These are phyloP conservation scores for Escallonia rubra DNA, from an alignment of 129 eudicot genomes.

Conservation along the genomic window DNA sequence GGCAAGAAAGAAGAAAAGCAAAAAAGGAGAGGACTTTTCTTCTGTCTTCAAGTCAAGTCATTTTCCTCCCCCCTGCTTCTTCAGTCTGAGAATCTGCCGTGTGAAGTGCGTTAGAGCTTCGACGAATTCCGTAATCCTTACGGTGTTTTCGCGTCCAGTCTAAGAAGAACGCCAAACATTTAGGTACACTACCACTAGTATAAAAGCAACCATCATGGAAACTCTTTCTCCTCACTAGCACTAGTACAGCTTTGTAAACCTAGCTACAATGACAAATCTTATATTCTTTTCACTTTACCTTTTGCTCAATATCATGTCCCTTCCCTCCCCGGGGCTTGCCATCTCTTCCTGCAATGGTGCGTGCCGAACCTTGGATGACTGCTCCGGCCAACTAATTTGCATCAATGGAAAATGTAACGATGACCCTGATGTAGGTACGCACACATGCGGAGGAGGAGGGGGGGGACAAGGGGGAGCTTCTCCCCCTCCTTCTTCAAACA, in stretches of 20 bases:
- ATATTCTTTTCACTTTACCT: background rate
- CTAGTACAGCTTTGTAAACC: background rate
- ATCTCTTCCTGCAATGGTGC: conserved; percentile 31
- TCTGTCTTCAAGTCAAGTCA: no score
- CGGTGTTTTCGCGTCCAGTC: no score
- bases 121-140: no score
- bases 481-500: background rate
- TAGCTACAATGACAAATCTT: conserved; percentile 6
- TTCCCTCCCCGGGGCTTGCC: conserved; percentile 3
- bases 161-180: background rate
- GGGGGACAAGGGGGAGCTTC: no score
- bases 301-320: background rate
- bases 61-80: no score
- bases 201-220: background rate
- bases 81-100: no score
- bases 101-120: no score
- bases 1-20: no score
- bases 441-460: conserved; percentile 2
- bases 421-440: conserved; percentile 32
- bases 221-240: background rate
- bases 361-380: conserved; percentile 28
- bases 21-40: no score
- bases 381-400: conserved; percentile 30
- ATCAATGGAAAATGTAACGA: conserved; percentile 24
- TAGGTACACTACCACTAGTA: background rate